Conservation (phyloP, 2,329 filamentous ascomycete species). For the Aspergillus latus region DNA sequence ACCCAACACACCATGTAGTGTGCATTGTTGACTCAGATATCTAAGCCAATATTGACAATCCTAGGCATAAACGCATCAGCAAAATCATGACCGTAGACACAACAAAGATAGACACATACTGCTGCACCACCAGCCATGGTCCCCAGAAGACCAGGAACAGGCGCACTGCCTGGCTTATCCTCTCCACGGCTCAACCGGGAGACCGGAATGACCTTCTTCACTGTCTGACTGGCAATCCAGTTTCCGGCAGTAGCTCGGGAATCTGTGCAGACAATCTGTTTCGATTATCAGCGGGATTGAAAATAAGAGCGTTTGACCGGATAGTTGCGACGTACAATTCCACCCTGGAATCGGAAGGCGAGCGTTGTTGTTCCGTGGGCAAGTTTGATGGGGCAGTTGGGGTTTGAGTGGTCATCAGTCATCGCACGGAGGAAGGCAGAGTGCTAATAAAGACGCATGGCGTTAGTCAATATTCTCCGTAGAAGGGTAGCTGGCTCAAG, state of each 20-base stretch:
- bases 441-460: slow-evolving; percentile 55
- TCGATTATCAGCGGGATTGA: neutral
- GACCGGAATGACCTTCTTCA: slow-evolving; percentile 90
- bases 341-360: slow-evolving; percentile 95
- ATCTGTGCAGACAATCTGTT: slow-evolving; percentile 85
- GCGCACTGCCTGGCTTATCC: slow-evolving; percentile 36
- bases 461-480: slow-evolving; percentile 17
- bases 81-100: slow-evolving; percentile 11
- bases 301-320: neutral
- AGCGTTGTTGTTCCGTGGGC: slow-evolving; percentile 98
- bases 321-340: slow-evolving; percentile 58
- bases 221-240: slow-evolving; percentile 99
- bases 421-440: slow-evolving; percentile 93
- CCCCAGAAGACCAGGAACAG: slow-evolving; percentile 65
- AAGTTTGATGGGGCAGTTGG: slow-evolving; percentile 97
- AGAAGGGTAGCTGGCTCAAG: neutral
- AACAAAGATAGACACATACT: slow-evolving; percentile 43
- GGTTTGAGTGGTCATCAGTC: slow-evolving; percentile 96
- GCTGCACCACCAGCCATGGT: slow-evolving; percentile 99
- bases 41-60: slow-evolving; percentile 99
- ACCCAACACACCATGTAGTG: slow-evolving; percentile 68
- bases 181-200: slow-evolving; percentile 42
- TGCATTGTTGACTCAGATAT: slow-evolving; percentile 98
- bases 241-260: slow-evolving; percentile 95
- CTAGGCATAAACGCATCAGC: slow-evolving; percentile 38